These are phyloP conservation scores for Yamadazyma olivae DNA, from an alignment of 805 yeast genomes.

Conservation along the genomic window DNA sequence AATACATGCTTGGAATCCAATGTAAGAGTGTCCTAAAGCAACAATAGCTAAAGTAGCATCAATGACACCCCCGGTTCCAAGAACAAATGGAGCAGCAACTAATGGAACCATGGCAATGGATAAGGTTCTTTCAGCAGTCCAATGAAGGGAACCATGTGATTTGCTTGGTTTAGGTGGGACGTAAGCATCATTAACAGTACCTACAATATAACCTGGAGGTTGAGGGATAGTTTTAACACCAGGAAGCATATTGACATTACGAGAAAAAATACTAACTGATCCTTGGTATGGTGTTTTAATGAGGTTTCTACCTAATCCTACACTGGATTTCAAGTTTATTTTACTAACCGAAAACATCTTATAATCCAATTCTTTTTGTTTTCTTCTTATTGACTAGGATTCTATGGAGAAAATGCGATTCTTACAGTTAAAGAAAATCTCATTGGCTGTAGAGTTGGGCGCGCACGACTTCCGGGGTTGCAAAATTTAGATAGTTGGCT, in stretches of 20 bases:
- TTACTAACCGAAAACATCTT: neutral
- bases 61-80: conserved; percentile 48
- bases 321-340: neutral
- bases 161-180: conserved; percentile 56
- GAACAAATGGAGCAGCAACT: conserved; percentile 55
- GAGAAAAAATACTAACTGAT: too few relatives aligned
- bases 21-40: conserved; percentile 60
- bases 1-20: conserved; percentile 76
- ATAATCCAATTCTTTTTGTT: too few relatives aligned
- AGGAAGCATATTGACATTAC: conserved; percentile 22
- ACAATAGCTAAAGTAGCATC: conserved; percentile 58
- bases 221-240: conserved; percentile 53
- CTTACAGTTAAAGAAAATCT: neutral
- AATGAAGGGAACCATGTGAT: conserved; percentile 67
- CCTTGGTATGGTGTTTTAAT: conserved; percentile 1
- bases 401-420: conserved; percentile 2
- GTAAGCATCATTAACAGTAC: conserved; percentile 70
- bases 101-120: conserved; percentile 64
- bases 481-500: too few relatives aligned
- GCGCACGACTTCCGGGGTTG: conserved; percentile 1
- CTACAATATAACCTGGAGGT: conserved; percentile 72
- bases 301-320: too few relatives aligned
- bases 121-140: conserved; percentile 67
- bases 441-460: neutral
- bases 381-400: too few relatives aligned